Percentiles rank a stretch among this genome's conserved stretches.
Evolutionary conservation across 352 stramenopile species (phyloP).

Genomic region (Pythium apleroticum): DNA sequence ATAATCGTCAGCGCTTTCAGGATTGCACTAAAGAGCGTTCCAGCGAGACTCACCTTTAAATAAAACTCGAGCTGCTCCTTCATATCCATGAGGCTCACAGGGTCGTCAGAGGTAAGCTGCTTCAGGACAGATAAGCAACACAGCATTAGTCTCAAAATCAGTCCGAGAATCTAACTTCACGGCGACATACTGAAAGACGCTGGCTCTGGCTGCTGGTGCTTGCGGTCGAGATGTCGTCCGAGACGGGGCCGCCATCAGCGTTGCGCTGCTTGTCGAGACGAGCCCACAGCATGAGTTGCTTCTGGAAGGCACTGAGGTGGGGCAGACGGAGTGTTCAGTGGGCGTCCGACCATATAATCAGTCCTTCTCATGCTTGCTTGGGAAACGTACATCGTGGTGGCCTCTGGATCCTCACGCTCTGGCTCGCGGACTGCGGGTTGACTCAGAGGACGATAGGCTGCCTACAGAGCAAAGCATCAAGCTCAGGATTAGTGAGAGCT

Average conservation of each 20-base stretch:
- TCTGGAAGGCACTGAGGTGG: constrained; percentile 72
- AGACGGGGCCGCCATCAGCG: constrained; percentile 31
- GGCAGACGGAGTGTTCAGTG: no score
- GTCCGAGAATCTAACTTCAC: background rate
- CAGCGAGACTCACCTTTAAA: constrained; percentile 60
- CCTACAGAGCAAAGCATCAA: constrained; percentile 7
- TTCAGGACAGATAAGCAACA: background rate
- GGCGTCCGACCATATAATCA: no score
- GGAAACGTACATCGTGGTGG: constrained; percentile 50
- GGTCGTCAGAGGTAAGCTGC: constrained; percentile 60
- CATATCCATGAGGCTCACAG: constrained; percentile 53
- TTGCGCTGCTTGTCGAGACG: constrained; percentile 59
- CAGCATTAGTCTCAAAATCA: background rate
- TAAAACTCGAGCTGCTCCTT: constrained; percentile 87
- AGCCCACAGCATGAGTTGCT: constrained; percentile 80
- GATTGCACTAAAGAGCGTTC: background rate
- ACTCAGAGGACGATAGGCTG: constrained; percentile 39
- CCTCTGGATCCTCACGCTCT: constrained; percentile 37
- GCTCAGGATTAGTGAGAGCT: no score
- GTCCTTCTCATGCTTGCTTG: no score
- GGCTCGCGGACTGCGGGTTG: constrained; percentile 33
- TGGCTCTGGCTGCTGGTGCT: constrained; percentile 54
- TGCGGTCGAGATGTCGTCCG: constrained; percentile 58
- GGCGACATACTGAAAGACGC: constrained; percentile 42
- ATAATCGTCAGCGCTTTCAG: background rate